A percentile compares a stretch with the other conserved stretches of the same genome.
Conservation (phyloP, 306 rosid genomes). For the Glycine latifolia region DNA sequence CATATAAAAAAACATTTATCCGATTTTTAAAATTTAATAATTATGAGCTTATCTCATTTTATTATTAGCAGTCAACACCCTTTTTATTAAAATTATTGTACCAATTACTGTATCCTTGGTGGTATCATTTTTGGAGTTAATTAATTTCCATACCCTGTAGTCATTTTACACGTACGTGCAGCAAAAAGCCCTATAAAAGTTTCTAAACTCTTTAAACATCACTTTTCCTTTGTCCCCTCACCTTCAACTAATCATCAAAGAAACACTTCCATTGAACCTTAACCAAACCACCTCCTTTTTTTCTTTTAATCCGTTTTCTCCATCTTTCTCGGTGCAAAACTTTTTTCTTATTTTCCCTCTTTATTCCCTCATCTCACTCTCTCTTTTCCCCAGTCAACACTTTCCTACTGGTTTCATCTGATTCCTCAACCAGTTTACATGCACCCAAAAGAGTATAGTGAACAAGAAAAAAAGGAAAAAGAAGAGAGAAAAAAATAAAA, state of each 20-base stretch:
- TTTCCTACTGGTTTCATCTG: conserved; percentile 63
- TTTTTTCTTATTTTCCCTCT: conserved; percentile 40
- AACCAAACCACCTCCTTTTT: conserved; percentile 27
- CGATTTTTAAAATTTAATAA: too few species aligned
- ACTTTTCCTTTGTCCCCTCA: conserved; percentile 45
- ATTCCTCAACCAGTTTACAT: conserved; percentile 53
- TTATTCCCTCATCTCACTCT: conserved; percentile 22
- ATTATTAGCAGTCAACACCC: not conserved
- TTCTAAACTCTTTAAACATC: conserved; percentile 22
- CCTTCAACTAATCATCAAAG: conserved; percentile 41
- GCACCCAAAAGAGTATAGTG: conserved; percentile 18
- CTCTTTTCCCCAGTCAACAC: conserved; percentile 44
- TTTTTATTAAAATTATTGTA: not conserved
- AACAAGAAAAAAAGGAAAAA: too few species aligned
- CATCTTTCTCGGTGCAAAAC: conserved; percentile 47
- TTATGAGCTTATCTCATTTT: too few species aligned
- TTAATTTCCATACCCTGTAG: not conserved
- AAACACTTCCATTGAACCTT: conserved; percentile 41
- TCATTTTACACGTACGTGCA: conserved; percentile 16
- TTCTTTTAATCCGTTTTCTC: conserved; percentile 7
- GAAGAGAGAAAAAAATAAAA: not conserved
- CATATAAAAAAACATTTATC: too few species aligned
- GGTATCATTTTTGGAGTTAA: not conserved
- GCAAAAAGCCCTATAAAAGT: conserved; percentile 42
- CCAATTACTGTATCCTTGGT: not conserved